Conservation (phyloP, 441 rosid genomes). For the Adansonia grandidieri region DNA sequence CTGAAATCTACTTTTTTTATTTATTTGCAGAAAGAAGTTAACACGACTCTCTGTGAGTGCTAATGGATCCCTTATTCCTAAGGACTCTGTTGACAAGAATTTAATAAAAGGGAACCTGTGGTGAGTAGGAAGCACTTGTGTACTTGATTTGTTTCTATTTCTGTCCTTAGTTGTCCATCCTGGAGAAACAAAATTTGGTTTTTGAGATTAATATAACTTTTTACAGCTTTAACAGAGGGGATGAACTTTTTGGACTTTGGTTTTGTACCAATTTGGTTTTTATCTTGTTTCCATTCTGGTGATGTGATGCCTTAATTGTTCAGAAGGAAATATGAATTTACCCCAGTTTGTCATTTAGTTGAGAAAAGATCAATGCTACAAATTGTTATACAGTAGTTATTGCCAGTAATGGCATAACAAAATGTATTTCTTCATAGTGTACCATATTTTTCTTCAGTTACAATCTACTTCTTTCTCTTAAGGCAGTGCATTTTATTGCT, state of each 20-base stretch:
- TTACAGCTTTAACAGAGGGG: background rate
- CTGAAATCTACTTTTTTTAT: too few relatives aligned
- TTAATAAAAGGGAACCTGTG: conserved; percentile 74
- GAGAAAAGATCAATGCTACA: too few relatives aligned
- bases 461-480: conserved; percentile 14
- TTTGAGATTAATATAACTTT: background rate
- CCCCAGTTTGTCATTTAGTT: conserved; percentile 5
- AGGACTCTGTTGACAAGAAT: conserved; percentile 63
- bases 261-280: background rate
- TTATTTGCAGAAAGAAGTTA: conserved; percentile 70
- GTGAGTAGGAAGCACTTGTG: conserved; percentile 48
- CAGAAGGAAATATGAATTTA: conserved; percentile 6
- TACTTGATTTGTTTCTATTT: conserved; percentile 22
- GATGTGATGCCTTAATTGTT: background rate
- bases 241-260: background rate
- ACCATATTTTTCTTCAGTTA: background rate
- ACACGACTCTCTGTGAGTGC: conserved; percentile 78
- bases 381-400: too few relatives aligned
- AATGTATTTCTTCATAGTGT: background rate
- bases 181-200: background rate
- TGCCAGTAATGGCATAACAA: background rate
- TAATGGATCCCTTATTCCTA: conserved; percentile 78
- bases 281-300: background rate
- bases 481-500: conserved; percentile 10
- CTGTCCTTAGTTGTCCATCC: background rate